Percentiles rank a stretch among this genome's conserved stretches.
These are phyloP conservation scores for Cyberlindnera mrakii DNA, from an alignment of 805 yeast species.

Conservation along the genomic window DNA sequence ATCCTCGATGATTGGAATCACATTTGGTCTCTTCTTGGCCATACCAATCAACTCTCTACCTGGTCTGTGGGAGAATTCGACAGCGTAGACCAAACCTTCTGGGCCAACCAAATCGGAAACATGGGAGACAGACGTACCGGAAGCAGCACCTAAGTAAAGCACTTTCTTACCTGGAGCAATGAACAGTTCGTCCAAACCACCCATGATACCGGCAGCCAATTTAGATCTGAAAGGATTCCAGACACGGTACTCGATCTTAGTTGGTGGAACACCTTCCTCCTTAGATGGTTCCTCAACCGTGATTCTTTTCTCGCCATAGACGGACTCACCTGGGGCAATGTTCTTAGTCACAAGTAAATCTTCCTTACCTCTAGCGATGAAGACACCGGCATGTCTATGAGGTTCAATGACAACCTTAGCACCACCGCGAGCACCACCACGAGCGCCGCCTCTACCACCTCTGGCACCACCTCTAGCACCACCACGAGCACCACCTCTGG, in stretches of 20 bases:
- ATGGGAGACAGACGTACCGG: slow-evolving; percentile 98
- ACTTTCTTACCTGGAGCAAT: slow-evolving; percentile 98
- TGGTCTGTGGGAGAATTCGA: slow-evolving; percentile 98
- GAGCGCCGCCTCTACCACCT: slow-evolving; percentile 63
- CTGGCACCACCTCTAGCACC: slow-evolving; percentile 50
- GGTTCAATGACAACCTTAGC: slow-evolving; percentile 98
- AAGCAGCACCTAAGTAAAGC: slow-evolving; percentile 96
- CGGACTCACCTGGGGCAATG: slow-evolving; percentile 97
- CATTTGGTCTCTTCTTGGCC: slow-evolving; percentile 99
- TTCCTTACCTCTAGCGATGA: slow-evolving; percentile 99
- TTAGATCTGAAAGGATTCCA: slow-evolving; percentile 99
- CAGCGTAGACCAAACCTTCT: slow-evolving; percentile 98
- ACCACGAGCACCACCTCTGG: slow-evolving; percentile 46
- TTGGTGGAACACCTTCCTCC: slow-evolving; percentile 82
- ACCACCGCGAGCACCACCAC: slow-evolving; percentile 84
- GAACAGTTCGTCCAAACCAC: slow-evolving; percentile 97
- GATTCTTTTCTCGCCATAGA: slow-evolving; percentile 96
- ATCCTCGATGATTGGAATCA: slow-evolving; percentile 97
- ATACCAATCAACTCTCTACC: slow-evolving; percentile 98
- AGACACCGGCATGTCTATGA: slow-evolving; percentile 98
- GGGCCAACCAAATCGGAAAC: slow-evolving; percentile 99
- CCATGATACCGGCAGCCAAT: slow-evolving; percentile 99
- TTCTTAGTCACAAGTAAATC: slow-evolving; percentile 96
- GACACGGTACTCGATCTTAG: slow-evolving; percentile 97
- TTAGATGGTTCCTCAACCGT: slow-evolving; percentile 87